Base-by-base conservation (phyloP, 169 alveolate species). In the Eimeria acervulina region DNA sequence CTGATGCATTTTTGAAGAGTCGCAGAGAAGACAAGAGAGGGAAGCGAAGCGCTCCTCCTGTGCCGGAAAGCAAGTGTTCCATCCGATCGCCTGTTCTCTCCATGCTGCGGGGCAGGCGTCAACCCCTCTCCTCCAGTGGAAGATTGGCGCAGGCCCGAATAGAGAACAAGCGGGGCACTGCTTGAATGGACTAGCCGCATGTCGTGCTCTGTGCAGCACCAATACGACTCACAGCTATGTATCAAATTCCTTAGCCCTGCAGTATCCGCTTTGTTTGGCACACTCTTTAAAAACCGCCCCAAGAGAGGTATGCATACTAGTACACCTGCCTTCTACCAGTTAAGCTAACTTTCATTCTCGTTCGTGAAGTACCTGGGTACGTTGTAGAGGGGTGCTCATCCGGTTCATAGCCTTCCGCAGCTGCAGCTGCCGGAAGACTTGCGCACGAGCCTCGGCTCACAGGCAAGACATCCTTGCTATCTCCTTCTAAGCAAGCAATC, bases 11-110 rank as follows among this genome's bases (percentile, higher is more conserved):
- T 93, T n/a, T 84, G 80, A 12, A 93, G 81, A n/a, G 96, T 89
- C n/a, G 94, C 96, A 23, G 96, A 93, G 51, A 93, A 93, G 90
- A 93, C 94, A n/a, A 93, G 96, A 28, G 92, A 52, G 21, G 96
- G 96, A 17, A 93, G 70, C 40, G 96, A 93, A 1, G 90, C 44
- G 12, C 85, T 80, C 31, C 95, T 26, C 59, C 74, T 68, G 28
- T 44, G 87, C 47, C 87, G 72, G 28, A 44, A 19, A 6, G 70
- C 44, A 6, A 72, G 51, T 51, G 2, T 3, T 33, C 70, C 72
- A 26, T 63, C 85, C 74, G 59, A 21, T 12, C 33, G 40, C 15
- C 19, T 52, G 55, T 47, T 52, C 47, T 83, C 52, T 31, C 36
- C 47, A 83, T 38, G 91, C 52, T 83, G 51, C 28, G 52, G 44